phyloP scores from a whole-genome alignment of 768 basidiomycete genomes.

The Mycena floridula region DNA sequence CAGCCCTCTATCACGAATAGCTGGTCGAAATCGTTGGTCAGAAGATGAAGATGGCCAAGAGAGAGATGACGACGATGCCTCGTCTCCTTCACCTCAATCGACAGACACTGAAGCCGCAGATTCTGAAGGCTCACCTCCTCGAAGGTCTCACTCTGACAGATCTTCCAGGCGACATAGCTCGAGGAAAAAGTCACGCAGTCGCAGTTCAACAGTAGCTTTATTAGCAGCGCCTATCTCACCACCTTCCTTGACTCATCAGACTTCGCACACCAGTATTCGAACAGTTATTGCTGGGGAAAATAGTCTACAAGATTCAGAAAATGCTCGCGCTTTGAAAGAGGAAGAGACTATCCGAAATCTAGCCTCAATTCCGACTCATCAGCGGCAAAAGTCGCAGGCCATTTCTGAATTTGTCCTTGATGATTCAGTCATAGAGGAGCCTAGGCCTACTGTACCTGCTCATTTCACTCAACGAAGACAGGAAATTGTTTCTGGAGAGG shows the following conservation, averaged over 20 bases:
- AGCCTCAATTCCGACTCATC: conserved; percentile 13
- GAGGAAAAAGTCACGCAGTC: conserved; percentile 40
- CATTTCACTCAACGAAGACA: conserved; percentile 30
- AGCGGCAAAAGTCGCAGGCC: conserved; percentile 23
- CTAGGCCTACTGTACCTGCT: neutral
- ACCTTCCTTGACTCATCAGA: conserved; percentile 34
- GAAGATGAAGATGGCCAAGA: conserved; percentile 40
- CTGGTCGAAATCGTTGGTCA: conserved; percentile 47
- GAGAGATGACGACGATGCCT: conserved; percentile 37
- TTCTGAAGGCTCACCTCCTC: neutral
- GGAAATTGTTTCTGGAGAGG: conserved; percentile 42
- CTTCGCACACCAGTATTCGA: conserved; percentile 62
- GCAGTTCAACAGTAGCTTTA: conserved; percentile 64
- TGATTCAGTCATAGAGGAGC: neutral
- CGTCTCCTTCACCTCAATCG: conserved; percentile 62
- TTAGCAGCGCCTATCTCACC: conserved; percentile 34
- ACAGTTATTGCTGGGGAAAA: conserved; percentile 61
- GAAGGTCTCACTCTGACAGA: conserved; percentile 22
- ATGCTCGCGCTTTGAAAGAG: conserved; percentile 11
- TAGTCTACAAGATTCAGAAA: conserved; percentile 27
- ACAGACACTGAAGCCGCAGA: conserved; percentile 52
- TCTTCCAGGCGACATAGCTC: conserved; percentile 24
- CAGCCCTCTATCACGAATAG: conserved; percentile 61
- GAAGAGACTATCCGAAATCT: conserved; percentile 25
- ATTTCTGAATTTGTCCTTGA: conserved; percentile 18